Conservation (phyloP, 2,329 filamentous ascomycete genomes). For the Trichoderma sp. region DNA sequence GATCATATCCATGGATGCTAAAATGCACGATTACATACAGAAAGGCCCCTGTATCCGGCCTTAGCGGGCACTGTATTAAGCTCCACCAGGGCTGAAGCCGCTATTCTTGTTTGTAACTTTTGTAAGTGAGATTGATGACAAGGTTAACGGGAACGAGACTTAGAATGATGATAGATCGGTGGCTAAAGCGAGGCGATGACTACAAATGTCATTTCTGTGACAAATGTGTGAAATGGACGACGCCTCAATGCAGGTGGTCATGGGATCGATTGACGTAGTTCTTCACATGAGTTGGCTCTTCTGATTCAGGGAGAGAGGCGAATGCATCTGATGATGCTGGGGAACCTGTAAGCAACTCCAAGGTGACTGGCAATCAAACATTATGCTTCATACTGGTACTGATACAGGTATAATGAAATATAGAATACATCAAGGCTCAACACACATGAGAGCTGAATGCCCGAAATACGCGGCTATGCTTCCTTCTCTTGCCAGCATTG, state of each 20-base stretch:
- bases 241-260: background rate
- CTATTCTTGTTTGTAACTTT: background rate
- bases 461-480: constrained; percentile 72
- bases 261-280: background rate
- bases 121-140: background rate
- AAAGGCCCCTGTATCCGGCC: background rate
- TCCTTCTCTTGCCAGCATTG: constrained; percentile 72
- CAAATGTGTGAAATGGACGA: background rate
- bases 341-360: background rate
- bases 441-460: constrained; percentile 74
- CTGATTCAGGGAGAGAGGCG: background rate
- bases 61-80: constrained; percentile 4
- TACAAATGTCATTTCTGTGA: background rate
- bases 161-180: background rate
- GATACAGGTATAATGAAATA: background rate
- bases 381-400: background rate
- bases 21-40: background rate
- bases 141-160: background rate
- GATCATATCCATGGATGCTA: background rate
- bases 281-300: background rate
- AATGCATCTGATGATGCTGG: background rate
- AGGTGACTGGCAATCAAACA: background rate
- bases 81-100: constrained; percentile 1
- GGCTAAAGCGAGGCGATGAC: background rate
- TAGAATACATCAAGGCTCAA: constrained; percentile 43